Conservation (phyloP, 768 basidiomycete species). For the Rhizopogon vinicolor region DNA sequence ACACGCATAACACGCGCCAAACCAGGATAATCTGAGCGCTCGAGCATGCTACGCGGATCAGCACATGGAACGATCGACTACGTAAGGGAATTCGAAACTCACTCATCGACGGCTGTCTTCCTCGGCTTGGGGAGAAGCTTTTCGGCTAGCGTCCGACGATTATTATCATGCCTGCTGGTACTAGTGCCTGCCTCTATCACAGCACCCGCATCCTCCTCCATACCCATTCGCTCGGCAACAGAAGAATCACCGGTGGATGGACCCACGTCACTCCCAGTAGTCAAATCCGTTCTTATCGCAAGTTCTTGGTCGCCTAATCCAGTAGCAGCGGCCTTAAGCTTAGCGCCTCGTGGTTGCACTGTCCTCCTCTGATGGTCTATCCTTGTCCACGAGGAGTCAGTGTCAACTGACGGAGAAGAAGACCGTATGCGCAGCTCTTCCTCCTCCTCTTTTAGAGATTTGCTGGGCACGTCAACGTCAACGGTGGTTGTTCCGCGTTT, state of each 20-base stretch:
- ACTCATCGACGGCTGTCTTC: slow-evolving; percentile 72
- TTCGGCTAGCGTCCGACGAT: slow-evolving; percentile 50
- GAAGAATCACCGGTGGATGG: slow-evolving; percentile 43
- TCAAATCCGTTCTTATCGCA: slow-evolving; percentile 28
- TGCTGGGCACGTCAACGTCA: neutral
- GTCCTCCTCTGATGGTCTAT: slow-evolving; percentile 42
- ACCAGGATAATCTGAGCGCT: slow-evolving; percentile 48
- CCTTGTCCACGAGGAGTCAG: slow-evolving; percentile 68
- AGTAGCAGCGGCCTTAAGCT: slow-evolving; percentile 2
- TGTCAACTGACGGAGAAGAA: slow-evolving; percentile 30
- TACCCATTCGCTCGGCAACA: slow-evolving; percentile 27
- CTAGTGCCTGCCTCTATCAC: slow-evolving; percentile 30
- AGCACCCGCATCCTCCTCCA: slow-evolving; percentile 23
- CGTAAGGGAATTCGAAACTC: slow-evolving; percentile 21
- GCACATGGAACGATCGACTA: neutral
- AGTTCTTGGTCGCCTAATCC: slow-evolving; percentile 5
- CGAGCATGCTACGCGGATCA: slow-evolving; percentile 50
- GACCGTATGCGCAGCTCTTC: slow-evolving; percentile 5
- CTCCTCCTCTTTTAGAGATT: slow-evolving; percentile 25
- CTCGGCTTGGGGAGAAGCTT: slow-evolving; percentile 58
- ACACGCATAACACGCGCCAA: slow-evolving; percentile 70
- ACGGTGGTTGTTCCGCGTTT: neutral
- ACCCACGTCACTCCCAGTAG: slow-evolving; percentile 45
- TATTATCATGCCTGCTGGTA: slow-evolving; percentile 14
- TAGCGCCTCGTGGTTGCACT: slow-evolving; percentile 2